These are phyloP conservation scores for Begonia peltatifolia DNA, from an alignment of 306 rosid genomes.

Conservation along the genomic window DNA sequence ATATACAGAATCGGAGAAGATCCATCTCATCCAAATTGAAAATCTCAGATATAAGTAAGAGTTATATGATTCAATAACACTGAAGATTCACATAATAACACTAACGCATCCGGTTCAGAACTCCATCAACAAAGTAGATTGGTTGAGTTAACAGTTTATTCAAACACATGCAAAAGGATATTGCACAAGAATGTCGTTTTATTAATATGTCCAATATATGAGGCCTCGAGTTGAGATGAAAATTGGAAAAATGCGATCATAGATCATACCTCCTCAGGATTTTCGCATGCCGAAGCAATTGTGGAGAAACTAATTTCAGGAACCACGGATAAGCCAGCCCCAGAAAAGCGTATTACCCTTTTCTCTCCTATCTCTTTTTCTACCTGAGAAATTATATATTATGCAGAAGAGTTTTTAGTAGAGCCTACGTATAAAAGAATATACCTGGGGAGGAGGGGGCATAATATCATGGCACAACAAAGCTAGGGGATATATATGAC, in stretches of 20 bases:
- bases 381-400: constrained; percentile 31
- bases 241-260: constrained; percentile 2
- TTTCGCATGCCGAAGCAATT: constrained; percentile 27
- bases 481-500: constrained; percentile 83
- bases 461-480: constrained; percentile 75
- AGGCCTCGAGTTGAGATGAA: background rate
- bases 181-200: constrained; percentile 1
- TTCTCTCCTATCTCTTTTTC: constrained; percentile 85
- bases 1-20: background rate
- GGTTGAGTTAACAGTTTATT: too few species aligned
- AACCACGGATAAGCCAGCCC: constrained; percentile 65
- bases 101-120: background rate
- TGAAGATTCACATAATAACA: background rate
- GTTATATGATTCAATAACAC: background rate
- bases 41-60: background rate
- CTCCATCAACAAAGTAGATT: background rate
- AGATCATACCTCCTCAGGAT: constrained; percentile 54
- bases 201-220: constrained; percentile 7
- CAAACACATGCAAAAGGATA: background rate
- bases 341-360: constrained; percentile 67
- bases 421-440: constrained; percentile 2
- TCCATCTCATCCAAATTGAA: background rate
- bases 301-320: constrained; percentile 51
- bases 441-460: constrained; percentile 87
- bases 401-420: constrained; percentile 1